These are phyloP conservation scores for Galium porrigens DNA, from an alignment of 305 asterid genomes.

Conservation along the genomic window DNA sequence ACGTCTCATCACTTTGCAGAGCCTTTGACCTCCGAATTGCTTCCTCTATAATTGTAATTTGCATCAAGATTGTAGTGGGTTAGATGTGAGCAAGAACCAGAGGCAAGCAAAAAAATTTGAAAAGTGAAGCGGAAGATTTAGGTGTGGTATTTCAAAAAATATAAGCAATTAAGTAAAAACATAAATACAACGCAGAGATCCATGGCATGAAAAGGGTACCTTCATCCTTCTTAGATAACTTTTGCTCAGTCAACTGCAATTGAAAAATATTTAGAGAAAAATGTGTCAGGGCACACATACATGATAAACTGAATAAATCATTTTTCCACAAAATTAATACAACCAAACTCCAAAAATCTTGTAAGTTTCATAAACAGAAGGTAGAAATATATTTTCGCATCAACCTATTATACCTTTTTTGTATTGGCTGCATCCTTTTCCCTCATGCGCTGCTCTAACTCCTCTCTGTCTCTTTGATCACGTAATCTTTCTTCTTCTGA, in stretches of 20 bases:
- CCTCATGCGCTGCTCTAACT: conserved; percentile 59
- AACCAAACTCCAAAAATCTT: background rate
- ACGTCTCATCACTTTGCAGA: conserved; percentile 53
- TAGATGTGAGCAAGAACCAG: background rate
- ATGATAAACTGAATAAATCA: background rate
- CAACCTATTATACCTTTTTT: conserved; percentile 44
- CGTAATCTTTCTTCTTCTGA: conserved; percentile 83
- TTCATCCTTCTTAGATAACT: conserved; percentile 62
- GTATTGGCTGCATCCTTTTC: conserved; percentile 82
- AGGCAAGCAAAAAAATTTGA: background rate
- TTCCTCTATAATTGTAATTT: conserved; percentile 42
- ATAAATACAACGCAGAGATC: background rate
- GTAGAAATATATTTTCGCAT: background rate
- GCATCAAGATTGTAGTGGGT: background rate
- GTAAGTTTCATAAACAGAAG: background rate
- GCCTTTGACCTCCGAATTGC: conserved; percentile 67
- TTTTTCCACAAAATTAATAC: background rate
- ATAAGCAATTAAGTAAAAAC: background rate
- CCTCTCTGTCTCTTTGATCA: conserved; percentile 79
- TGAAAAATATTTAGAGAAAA: conserved; percentile 14
- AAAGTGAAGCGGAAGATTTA: background rate
- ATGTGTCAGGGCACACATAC: conserved; percentile 7
- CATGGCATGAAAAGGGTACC: conserved; percentile 27
- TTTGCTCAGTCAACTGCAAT: conserved; percentile 47
- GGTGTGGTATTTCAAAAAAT: background rate